phyloP scores from a whole-genome alignment of 352 stramenopile species.

The Phytophthora foliorum region DNA sequence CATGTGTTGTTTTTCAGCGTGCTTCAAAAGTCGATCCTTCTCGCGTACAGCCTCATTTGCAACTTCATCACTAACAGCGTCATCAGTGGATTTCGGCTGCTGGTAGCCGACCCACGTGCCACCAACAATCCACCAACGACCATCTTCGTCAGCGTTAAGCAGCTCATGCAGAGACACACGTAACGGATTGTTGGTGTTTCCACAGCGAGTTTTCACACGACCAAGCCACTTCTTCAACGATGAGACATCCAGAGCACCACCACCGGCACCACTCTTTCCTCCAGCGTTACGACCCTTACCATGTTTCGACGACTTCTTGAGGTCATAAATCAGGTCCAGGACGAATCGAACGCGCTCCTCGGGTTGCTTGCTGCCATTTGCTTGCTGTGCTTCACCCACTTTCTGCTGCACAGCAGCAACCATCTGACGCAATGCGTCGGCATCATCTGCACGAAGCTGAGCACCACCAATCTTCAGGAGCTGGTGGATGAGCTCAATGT shows the following conservation, averaged over 20 bases:
- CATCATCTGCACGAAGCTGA: slow-evolving; percentile 88
- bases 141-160: slow-evolving; percentile 86
- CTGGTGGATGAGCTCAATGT: slow-evolving; percentile 91
- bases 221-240: slow-evolving; percentile 95
- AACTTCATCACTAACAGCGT: slow-evolving; percentile 38
- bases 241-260: slow-evolving; percentile 68
- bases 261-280: slow-evolving; percentile 13
- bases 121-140: slow-evolving; percentile 97
- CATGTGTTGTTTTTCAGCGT: slow-evolving; percentile 97
- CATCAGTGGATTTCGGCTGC: slow-evolving; percentile 42
- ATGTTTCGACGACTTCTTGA: slow-evolving; percentile 96
- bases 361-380: slow-evolving; percentile 38
- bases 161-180: slow-evolving; percentile 81
- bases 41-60: slow-evolving; percentile 33
- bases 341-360: slow-evolving; percentile 90
- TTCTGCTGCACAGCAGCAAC: slow-evolving; percentile 86
- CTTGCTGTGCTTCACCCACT: slow-evolving; percentile 50
- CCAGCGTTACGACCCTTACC: slow-evolving; percentile 69
- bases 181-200: slow-evolving; percentile 79
- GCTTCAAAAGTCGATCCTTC: slow-evolving; percentile 84
- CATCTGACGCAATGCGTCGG: slow-evolving; percentile 87
- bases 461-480: slow-evolving; percentile 84
- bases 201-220: slow-evolving; percentile 93
- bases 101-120: slow-evolving; percentile 93
- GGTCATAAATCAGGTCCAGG: slow-evolving; percentile 96